Conservation (phyloP, 2,329 filamentous ascomycete species). For the Diplodia sapinea region DNA sequence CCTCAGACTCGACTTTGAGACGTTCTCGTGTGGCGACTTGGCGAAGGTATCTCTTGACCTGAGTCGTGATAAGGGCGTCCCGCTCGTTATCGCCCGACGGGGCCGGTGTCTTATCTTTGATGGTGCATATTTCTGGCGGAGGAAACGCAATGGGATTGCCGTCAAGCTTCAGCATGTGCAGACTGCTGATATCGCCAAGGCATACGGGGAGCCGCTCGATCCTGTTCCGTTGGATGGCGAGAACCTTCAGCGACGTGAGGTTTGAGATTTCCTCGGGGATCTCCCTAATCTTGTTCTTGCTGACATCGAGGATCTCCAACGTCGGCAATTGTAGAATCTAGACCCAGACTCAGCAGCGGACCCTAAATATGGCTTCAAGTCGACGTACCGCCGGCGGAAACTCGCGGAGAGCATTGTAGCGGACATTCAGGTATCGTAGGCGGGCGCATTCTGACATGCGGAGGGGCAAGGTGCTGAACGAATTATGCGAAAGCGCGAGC, state of each 20-base stretch:
- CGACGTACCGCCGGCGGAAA: conserved; percentile 67
- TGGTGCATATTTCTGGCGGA: conserved; percentile 54
- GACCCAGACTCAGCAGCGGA: conserved; percentile 38
- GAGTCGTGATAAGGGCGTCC: conserved; percentile 64
- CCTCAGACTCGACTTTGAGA: conserved; percentile 52
- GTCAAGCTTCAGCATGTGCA: conserved; percentile 88
- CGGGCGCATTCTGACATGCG: conserved; percentile 78
- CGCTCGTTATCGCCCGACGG: conserved; percentile 64
- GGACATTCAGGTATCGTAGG: conserved; percentile 78
- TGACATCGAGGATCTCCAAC: conserved; percentile 90
- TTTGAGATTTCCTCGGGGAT: conserved; percentile 81
- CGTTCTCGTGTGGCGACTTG: conserved; percentile 48
- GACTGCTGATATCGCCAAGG: conserved; percentile 84
- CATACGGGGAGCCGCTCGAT: conserved; percentile 84
- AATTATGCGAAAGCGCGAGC: conserved; percentile 82
- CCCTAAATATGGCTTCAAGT: conserved; percentile 7
- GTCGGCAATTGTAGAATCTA: conserved; percentile 85
- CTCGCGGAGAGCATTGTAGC: conserved; percentile 74
- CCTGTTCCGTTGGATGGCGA: conserved; percentile 85
- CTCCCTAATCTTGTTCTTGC: conserved; percentile 79
- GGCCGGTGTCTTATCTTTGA: conserved; percentile 49
- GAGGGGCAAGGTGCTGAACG: conserved; percentile 69
- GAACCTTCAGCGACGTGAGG: conserved; percentile 83
- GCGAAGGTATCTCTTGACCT: conserved; percentile 65
- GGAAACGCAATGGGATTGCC: conserved; percentile 86